These are phyloP conservation scores for Morella rubra DNA, from an alignment of 306 rosid genomes.

Conservation along the genomic window DNA sequence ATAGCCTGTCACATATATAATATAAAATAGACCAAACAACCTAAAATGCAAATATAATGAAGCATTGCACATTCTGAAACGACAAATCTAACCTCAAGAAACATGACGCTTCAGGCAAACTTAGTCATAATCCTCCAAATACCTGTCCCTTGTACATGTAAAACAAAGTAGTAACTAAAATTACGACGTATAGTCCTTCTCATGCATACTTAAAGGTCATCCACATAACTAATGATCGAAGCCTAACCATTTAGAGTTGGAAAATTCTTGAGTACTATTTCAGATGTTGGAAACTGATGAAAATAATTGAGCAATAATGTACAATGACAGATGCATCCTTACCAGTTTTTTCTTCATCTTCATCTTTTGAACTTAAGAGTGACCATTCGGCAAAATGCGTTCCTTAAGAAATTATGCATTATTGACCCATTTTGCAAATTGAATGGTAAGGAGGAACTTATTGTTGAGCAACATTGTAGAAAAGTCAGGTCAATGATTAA, in stretches of 20 bases:
- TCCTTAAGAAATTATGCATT: neutral
- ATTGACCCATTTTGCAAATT: neutral
- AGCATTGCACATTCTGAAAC: neutral
- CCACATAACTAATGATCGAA: neutral
- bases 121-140: neutral
- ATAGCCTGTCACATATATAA: neutral
- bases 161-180: neutral
- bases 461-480: too few species aligned
- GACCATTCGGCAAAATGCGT: neutral
- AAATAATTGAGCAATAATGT: neutral
- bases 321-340: neutral
- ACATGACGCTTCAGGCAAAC: neutral
- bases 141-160: neutral
- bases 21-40: neutral
- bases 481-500: too few species aligned
- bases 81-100: neutral
- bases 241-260: neutral
- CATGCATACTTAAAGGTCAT: neutral
- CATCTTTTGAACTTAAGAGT: neutral
- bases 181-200: neutral
- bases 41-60: neutral
- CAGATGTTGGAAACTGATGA: neutral
- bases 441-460: neutral
- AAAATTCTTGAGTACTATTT: neutral
- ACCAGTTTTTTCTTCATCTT: neutral